phyloP scores from a whole-genome alignment of 495 filamentous ascomycete genomes.

The Staphylotrichum tortipilum region DNA sequence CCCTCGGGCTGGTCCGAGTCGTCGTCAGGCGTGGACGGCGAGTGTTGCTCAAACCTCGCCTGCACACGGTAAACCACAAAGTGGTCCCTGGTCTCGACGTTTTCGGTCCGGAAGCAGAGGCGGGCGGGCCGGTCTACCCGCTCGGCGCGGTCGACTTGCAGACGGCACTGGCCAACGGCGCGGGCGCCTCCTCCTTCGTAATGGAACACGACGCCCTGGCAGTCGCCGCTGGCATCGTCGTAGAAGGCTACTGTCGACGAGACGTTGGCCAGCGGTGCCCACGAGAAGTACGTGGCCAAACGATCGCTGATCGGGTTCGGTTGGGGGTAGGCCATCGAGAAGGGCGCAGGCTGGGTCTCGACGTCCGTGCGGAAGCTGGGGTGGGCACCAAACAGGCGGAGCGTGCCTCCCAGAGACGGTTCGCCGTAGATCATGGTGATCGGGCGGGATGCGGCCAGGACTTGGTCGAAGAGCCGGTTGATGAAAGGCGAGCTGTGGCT shows the following conservation, averaged over 20 bases:
- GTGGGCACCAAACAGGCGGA: conserved; percentile 9
- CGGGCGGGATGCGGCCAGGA: conserved; percentile 1
- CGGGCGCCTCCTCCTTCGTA: conserved; percentile 12
- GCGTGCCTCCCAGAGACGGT: neutral
- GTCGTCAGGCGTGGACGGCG: no score
- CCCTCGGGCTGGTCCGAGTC: neutral
- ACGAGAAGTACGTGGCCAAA: conserved; percentile 10
- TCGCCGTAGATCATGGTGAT: conserved; percentile 8
- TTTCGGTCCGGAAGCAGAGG: conserved; percentile 4
- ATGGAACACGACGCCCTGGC: conserved; percentile 12
- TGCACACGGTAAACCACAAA: neutral
- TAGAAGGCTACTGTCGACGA: conserved; percentile 6
- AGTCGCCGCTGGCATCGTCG: conserved; percentile 5
- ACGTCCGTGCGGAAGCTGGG: neutral
- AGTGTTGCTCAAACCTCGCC: neutral
- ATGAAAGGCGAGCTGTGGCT: no score
- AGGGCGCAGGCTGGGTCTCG: neutral
- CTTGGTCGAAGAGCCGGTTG: no score
- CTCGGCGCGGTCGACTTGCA: conserved; percentile 6
- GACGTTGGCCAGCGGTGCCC: conserved; percentile 7
- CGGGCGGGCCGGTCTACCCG: neutral
- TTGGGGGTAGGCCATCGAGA: neutral
- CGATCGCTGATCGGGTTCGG: neutral
- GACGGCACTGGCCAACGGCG: conserved; percentile 16
- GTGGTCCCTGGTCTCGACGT: no score